Evolutionary conservation across 192 early-diverging fungal species (phyloP).

Genomic region (Neocallimastix lanati): DNA sequence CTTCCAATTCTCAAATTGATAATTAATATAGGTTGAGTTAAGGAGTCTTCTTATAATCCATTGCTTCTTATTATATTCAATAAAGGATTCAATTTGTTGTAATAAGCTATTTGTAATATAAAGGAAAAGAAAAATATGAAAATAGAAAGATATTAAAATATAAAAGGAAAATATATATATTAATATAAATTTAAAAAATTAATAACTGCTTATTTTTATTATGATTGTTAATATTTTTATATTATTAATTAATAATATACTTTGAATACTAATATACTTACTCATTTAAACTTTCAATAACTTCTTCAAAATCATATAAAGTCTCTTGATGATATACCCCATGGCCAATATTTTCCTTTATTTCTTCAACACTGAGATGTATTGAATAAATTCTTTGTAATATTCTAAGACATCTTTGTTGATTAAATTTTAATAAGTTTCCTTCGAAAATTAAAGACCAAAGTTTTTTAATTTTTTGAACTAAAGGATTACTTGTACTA

Average conservation of each 20-base stretch:
- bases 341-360: neutral
- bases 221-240: no score
- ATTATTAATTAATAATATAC: no score
- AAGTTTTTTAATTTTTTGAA: neutral
- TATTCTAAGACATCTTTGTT: neutral
- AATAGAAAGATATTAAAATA: no score
- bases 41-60: neutral
- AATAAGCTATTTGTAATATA: no score
- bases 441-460: neutral
- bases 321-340: neutral
- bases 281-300: neutral
- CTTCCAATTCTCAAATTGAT: neutral
- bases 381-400: neutral
- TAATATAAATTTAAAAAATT: no score
- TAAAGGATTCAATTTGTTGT: neutral
- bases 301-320: neutral
- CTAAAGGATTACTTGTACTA: neutral
- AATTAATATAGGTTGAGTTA: neutral
- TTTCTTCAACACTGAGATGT: neutral
- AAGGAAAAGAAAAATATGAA: no score
- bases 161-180: no score
- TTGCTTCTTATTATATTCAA: neutral
- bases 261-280: no score
- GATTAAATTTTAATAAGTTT: neutral
- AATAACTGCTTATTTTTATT: no score